Base-by-base conservation (phyloP, 257 asterid genomes). In the Fraxinus anomala region DNA sequence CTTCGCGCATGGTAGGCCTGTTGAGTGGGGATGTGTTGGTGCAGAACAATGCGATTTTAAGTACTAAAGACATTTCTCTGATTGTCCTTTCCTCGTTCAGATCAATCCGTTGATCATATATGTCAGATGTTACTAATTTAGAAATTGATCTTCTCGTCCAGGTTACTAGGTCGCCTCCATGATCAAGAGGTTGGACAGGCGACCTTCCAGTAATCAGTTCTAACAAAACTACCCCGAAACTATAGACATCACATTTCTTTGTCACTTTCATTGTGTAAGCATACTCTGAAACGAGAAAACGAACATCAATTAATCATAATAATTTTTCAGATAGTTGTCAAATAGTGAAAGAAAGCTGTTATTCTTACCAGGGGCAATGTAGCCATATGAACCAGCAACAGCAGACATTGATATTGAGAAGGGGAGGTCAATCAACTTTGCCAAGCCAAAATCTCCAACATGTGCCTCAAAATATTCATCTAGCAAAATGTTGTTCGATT, bases 261-360 rank as follows among this genome's bases (percentile, higher is more conserved):
- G 98, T 93, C 86, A 93, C 96, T 86, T 93, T 93, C 96, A 93
- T 83, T 7, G 98, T 93, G 92, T 93, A 93, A 6, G 98, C 98
- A 72, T 93, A 93, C 80, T 93, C 98, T 93, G 94, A 73, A 80
- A 82, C 54, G 1, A 73, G 69, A 3, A 59, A 73, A 59, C 68
- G 30, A 54, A 47, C 10, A 39, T 6, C 36, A 65, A 19, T 6
- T 28, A 4, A 70, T 54, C 6, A 39, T 8, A 1, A 39, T 8
- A 39, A 39, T 23, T 21, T 16, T 16, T 11, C n/a, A 36, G 14
- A 51, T 49, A 21, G 3, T 28, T 73, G 76, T 23, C n/a, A 49
- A 47, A 47, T 24, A 30, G 10, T 11, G 39, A 70, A 70, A n/a
- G 8, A 34, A 16, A 70, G 24, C 11, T 34, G 28, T 30, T 71